phyloP scores from a whole-genome alignment of 2,329 filamentous ascomycete species.

The Neonectria coccinea region DNA sequence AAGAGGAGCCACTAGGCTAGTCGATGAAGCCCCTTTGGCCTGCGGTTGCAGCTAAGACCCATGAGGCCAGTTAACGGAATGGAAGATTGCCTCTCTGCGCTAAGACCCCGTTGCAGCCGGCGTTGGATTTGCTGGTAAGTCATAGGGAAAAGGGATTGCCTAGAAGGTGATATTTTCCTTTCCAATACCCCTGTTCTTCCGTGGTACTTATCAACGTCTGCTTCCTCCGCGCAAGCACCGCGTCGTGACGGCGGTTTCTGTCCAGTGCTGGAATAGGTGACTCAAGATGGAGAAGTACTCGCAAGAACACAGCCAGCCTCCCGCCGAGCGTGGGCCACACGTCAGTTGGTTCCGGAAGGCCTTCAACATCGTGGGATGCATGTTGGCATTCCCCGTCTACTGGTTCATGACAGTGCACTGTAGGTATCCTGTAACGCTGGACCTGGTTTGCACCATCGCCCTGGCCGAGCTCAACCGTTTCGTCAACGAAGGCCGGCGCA shows the following conservation, averaged over 20 bases:
- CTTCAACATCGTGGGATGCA: slow-evolving; percentile 36
- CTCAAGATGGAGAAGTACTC: slow-evolving; percentile 3
- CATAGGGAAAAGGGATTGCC: background rate
- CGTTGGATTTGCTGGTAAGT: background rate
- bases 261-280: background rate
- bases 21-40: background rate
- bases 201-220: background rate
- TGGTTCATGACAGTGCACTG: slow-evolving; percentile 37
- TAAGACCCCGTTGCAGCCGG: background rate
- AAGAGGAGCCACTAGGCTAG: background rate
- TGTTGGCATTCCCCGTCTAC: slow-evolving; percentile 34
- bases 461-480: slow-evolving; percentile 40
- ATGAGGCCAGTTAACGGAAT: background rate
- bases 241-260: background rate
- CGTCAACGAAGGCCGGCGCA: slow-evolving; percentile 38
- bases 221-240: background rate
- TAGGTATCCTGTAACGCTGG: slow-evolving; percentile 40
- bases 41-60: background rate
- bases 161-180: background rate
- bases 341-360: slow-evolving; percentile 32
- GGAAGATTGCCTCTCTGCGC: background rate
- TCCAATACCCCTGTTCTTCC: background rate
- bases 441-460: slow-evolving; percentile 37
- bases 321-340: slow-evolving; percentile 18
- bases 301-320: background rate